Evolutionary conservation across 176 grass and related monocot genomes (phyloP), one percentile per base, ranked within the genome.

Genomic region (Saccharum officinarum): DNA sequence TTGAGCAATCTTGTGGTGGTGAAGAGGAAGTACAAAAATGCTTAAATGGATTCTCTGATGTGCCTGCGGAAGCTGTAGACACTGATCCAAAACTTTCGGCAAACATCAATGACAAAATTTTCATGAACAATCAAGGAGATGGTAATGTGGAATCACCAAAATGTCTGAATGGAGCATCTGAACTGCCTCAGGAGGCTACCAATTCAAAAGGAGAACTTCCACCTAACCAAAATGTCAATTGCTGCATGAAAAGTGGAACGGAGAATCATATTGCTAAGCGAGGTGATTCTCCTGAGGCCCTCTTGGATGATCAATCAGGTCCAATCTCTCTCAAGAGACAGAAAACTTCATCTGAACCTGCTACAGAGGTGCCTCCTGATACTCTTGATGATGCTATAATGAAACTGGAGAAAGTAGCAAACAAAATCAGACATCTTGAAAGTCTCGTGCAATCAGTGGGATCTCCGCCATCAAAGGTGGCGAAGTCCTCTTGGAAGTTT

Each of bases 351-450:
- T 39, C 40, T n/a, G 80, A 78, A 41, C 42, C 47, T 80, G 12
- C 36, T 69, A 73, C 10, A 65, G 41, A 50, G 68, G 28, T 0
- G 18, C 10, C 22, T 49, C 31, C 82, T 66, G 71, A 18, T 36
- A 70, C 42, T n/a, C 22, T 88, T 63, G 74, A 82, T 11, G 80
- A 71, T 17, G 55, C 42, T 23, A 79, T 72, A 46, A 66, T 83
- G 28, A n/a, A 71, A 40, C 40, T 88, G 6, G 75, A 83, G 80
- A 65, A 73, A 73, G 23, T 83, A 71, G 87, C 75, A 26, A n/a
- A 33, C 16, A 79, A 83, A 88, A 79, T 88, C 22, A 79, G 57
- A 73, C 3, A 36, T 13, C 50, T 63, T 26, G 8, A 73, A 55
- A 60, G 34, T 31, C 42, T 79, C 33, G 8, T 88, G 67, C 31